Evolutionary conservation across 495 filamentous ascomycete species (phyloP).

Genomic region (Xylona heveae): DNA sequence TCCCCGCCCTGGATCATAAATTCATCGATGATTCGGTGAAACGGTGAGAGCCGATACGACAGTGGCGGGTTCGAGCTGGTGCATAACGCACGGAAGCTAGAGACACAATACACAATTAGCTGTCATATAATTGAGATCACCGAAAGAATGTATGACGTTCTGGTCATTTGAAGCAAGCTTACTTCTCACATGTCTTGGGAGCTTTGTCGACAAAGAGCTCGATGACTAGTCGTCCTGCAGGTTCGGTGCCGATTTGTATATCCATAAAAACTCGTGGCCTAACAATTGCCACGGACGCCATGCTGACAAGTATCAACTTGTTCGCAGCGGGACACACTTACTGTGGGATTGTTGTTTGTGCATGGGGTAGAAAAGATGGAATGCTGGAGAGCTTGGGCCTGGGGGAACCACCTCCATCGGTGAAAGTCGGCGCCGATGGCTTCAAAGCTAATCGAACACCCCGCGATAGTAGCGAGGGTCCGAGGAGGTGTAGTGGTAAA

Average conservation of each 20-base stretch:
- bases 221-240: slow-evolving; percentile 20
- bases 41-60: slow-evolving; percentile 15
- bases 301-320: too few relatives aligned
- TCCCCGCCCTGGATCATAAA: slow-evolving; percentile 27
- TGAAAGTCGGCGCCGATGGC: too few relatives aligned
- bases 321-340: too few relatives aligned
- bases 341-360: too few relatives aligned
- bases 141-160: neutral
- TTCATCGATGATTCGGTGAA: slow-evolving; percentile 23
- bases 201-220: slow-evolving; percentile 24
- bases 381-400: too few relatives aligned
- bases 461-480: too few relatives aligned
- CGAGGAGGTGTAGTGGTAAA: too few relatives aligned
- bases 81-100: slow-evolving; percentile 16
- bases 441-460: too few relatives aligned
- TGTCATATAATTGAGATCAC: neutral
- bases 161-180: slow-evolving; percentile 8
- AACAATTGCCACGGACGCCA: slow-evolving; percentile 6
- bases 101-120: neutral
- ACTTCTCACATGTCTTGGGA: slow-evolving; percentile 26
- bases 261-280: slow-evolving; percentile 22
- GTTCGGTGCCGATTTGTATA: slow-evolving; percentile 16
- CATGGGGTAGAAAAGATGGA: too few relatives aligned
- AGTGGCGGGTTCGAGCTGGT: slow-evolving; percentile 10
- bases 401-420: too few relatives aligned